Evolutionary conservation across 352 stramenopile genomes (phyloP).

Genomic region (Pythium coloratum): DNA sequence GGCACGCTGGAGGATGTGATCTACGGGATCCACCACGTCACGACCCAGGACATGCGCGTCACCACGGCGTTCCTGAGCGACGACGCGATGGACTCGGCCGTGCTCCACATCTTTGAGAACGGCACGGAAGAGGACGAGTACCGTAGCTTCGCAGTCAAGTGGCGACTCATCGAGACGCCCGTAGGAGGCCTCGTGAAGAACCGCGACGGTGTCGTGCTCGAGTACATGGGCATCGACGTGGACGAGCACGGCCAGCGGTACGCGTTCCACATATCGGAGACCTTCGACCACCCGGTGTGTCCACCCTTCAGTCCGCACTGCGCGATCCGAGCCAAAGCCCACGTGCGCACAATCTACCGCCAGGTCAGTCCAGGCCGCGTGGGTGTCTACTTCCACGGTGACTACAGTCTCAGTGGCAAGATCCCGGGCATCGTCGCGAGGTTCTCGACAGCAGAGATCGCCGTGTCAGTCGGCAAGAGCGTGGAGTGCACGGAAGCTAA

Average conservation of each 20-base stretch:
- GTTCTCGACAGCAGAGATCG: constrained; percentile 14
- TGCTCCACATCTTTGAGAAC: constrained; percentile 28
- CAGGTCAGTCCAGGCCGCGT: constrained; percentile 19
- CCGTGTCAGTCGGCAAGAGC: constrained; percentile 19
- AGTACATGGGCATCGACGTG: constrained; percentile 30
- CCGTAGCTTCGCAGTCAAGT: constrained; percentile 31
- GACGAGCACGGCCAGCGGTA: constrained; percentile 18
- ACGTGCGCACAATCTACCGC: constrained; percentile 27
- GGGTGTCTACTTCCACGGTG: constrained; percentile 19
- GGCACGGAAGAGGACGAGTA: constrained; percentile 20
- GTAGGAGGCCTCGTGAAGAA: constrained; percentile 21
- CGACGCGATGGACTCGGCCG: constrained; percentile 25
- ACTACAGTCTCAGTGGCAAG: constrained; percentile 15
- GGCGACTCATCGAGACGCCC: constrained; percentile 23
- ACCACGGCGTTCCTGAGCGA: constrained; percentile 27
- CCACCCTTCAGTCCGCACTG: constrained; percentile 20
- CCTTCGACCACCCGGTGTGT: constrained; percentile 25
- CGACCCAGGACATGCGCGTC: constrained; percentile 26
- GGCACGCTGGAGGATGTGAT: constrained; percentile 32
- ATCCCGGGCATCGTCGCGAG: constrained; percentile 16
- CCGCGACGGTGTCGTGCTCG: constrained; percentile 25
- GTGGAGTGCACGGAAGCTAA: constrained; percentile 27
- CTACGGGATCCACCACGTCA: constrained; percentile 26
- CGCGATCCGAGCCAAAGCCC: constrained; percentile 20
- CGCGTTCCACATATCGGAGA: constrained; percentile 28